Base-by-base conservation (phyloP, 805 yeast genomes). In the Candida glaebosa region DNA sequence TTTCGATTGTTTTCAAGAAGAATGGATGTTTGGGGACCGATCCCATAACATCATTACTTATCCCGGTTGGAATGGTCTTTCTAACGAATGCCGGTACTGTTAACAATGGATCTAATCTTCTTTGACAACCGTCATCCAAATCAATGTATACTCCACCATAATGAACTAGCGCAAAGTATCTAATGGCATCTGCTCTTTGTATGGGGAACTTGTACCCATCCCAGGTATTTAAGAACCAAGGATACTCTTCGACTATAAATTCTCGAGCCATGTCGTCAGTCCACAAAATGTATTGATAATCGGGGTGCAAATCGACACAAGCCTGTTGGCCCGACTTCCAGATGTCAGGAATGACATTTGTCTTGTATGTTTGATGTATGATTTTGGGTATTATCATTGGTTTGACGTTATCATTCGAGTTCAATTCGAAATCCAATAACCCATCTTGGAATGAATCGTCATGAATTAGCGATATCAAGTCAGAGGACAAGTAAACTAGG, bases 41-140 rank as follows among this genome's bases (percentile, higher is more conserved):
- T 8, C 95, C 96, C 95, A 90, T 85, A 12, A 89, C 89, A 58
- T 89, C 96, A 60, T 90, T 90, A 3, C 96, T 86, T 31, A 90
- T 79, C 39, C 97, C 97, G 0, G 95, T 84, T 18, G 97, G 97
- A 4, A 77, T 65, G 1, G 97, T 89, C 57, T 87, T 86, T 48
- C 96, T 73, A 10, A 86, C 88, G 68, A 87, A 87, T 2, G 95
- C 95, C 1, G 95, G 90, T 4, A 81, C 85, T 2, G 83, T 75
- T 44, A 89, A 73, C 43, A 90, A 65, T 1, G 95, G 95, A 58
- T 89, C 96, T 49, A 90, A 67, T 46, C 76, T 74, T 46, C 89
- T 72, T 49, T 77, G 77, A 62, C 96, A 88, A 5, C 93, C 96
- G 59, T 86, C 96, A 58, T 89, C 97, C 50, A 90, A 68, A 62